Conservation (phyloP, 2,329 filamentous ascomycete species). For the Alternaria sp. region DNA sequence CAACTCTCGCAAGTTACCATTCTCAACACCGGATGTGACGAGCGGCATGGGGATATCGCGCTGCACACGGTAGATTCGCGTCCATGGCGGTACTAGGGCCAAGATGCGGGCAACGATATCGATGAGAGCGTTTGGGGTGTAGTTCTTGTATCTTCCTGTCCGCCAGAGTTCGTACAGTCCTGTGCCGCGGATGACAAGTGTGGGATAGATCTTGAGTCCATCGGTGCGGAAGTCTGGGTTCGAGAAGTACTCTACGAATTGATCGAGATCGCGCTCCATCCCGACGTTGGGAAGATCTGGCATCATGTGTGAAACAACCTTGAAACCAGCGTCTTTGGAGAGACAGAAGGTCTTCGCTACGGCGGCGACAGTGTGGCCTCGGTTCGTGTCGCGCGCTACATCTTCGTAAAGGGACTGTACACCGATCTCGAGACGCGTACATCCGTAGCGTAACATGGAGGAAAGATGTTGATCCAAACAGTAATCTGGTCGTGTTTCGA, state of each 20-base stretch:
- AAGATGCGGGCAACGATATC: conserved; percentile 96
- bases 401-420: conserved; percentile 98
- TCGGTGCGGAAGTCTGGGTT: conserved; percentile 96
- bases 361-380: conserved; percentile 92
- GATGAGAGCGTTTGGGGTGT: conserved; percentile 94
- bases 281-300: conserved; percentile 96
- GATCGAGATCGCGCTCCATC: conserved; percentile 96
- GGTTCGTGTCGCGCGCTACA: conserved; percentile 96
- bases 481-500: conserved; percentile 96
- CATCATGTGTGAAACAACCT: conserved; percentile 99
- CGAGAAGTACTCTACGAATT: conserved; percentile 97
- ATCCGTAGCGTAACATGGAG: conserved; percentile 97
- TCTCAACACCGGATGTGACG: conserved; percentile 98
- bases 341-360: conserved; percentile 96
- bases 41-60: conserved; percentile 99
- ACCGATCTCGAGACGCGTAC: conserved; percentile 90
- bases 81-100: conserved; percentile 95
- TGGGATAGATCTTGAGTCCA: conserved; percentile 97
- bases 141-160: conserved; percentile 96
- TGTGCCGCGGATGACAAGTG: conserved; percentile 93
- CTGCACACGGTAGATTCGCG: conserved; percentile 96
- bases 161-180: conserved; percentile 97
- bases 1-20: conserved; percentile 92
- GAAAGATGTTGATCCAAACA: conserved; percentile 94
- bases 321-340: conserved; percentile 98